Evolutionary conservation across 1,284 basidiomycete species (phyloP).

Genomic region (Ganoderma lingzhi): DNA sequence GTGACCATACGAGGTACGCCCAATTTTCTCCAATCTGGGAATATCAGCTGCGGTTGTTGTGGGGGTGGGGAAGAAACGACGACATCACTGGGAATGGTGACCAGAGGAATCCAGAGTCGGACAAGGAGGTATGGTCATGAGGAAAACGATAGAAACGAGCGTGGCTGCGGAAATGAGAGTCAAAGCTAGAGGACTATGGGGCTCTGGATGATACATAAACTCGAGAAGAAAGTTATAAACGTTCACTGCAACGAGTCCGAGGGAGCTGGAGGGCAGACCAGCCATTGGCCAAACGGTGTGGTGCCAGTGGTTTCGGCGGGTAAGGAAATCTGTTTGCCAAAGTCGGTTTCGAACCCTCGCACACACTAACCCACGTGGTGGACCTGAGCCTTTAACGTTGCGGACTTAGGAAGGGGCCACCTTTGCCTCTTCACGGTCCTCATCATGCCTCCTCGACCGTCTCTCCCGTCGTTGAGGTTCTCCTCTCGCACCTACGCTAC

Average conservation of each 20-base stretch:
- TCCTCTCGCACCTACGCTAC: conserved; percentile 49
- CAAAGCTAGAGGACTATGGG: not conserved
- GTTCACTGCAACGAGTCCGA: not conserved
- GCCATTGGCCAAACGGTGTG: not conserved
- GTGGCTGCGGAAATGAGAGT: not conserved
- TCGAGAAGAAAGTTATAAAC: not conserved
- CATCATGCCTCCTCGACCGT: conserved; percentile 26
- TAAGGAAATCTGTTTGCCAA: not conserved
- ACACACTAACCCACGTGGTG: not conserved
- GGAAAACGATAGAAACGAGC: not conserved
- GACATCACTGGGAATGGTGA: not conserved
- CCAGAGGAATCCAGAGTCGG: not conserved
- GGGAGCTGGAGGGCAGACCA: not conserved
- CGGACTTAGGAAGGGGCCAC: too few species aligned
- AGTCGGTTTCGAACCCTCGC: not conserved
- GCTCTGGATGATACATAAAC: not conserved
- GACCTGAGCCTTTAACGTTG: not conserved
- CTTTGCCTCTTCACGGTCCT: not conserved
- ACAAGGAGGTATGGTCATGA: not conserved
- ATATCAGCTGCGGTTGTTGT: not conserved
- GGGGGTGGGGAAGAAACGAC: not conserved
- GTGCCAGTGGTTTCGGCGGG: not conserved
- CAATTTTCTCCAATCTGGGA: not conserved
- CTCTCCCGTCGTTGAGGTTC: conserved; percentile 23
- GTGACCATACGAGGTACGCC: not conserved